Conservation (phyloP, 1,284 basidiomycete genomes). For the Phaffia rhodozyma region DNA sequence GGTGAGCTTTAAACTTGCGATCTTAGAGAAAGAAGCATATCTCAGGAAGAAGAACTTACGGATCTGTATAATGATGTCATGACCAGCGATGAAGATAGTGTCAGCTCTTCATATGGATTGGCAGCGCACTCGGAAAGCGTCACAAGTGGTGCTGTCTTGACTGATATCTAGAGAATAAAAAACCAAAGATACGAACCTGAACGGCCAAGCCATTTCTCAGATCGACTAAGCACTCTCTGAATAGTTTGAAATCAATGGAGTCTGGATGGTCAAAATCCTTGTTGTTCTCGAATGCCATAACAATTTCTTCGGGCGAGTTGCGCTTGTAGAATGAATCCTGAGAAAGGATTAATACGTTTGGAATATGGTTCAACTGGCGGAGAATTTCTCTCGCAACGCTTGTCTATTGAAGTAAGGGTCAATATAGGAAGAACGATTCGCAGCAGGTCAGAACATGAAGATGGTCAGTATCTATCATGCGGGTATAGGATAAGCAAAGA, state of each 20-base stretch:
- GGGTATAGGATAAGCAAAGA: background rate
- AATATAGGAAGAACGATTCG: background rate
- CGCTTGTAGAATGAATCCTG: conserved; percentile 89
- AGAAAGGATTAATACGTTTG: conserved; percentile 72
- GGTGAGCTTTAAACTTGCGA: background rate
- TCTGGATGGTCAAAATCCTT: conserved; percentile 90
- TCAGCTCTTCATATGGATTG: background rate
- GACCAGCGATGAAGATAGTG: background rate
- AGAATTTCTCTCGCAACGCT: conserved; percentile 83
- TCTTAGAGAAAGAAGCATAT: background rate
- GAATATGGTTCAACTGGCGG: conserved; percentile 64
- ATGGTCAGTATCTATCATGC: background rate
- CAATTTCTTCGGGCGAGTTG: conserved; percentile 64
- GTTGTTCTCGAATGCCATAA: conserved; percentile 67
- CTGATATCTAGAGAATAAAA: background rate
- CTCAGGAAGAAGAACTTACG: background rate
- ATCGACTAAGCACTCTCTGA: conserved; percentile 48
- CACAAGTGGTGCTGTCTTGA: background rate
- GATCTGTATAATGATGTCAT: conserved; percentile 1
- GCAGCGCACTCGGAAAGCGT: background rate
- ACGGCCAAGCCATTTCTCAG: conserved; percentile 18
- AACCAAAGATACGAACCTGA: conserved; percentile 1
- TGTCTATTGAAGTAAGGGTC: conserved; percentile 44
- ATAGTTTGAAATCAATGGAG: conserved; percentile 80
- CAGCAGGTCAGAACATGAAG: background rate